Base-by-base conservation (phyloP, 352 stramenopile genomes). In the Pythium aristosporum region DNA sequence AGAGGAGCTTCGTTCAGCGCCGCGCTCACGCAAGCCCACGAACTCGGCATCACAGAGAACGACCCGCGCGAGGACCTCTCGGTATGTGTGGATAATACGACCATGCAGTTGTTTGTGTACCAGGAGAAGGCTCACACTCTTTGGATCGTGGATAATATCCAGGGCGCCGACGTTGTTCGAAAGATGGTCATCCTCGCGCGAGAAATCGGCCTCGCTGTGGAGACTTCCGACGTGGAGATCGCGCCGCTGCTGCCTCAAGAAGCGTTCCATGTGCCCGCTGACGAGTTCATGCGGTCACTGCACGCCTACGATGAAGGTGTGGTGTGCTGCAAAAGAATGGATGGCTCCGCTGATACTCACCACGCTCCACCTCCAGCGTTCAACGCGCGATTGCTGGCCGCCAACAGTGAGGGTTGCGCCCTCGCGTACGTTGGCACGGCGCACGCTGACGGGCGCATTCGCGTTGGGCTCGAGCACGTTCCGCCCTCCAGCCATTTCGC, bases 121-220 rank as follows among this genome's bases (percentile, higher is more conserved):
- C 11, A 39, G 34, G 11, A 39, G 34, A 39, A 39, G 34, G 8
- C 11, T 39, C 34, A 15, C 34, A 39, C 34, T 10, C 11, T 25
- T 25, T 23, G 20, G 21, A 18, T 18, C 46, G 41, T 10, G 21
- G n/a, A 44, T 46, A 18, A 18, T 48, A 10, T 51, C 10, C 66
- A 86, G 71, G 81, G 83, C 10, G 75, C 77, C 20, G 83, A 92
- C 52, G 79, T 92, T 8, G 81, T 75, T 5, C 67, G 81, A 11
- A 92, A 92, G 65, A 80, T 84, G 43, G 65, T 88, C 34, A 91
- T 91, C 56, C 55, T 90, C 4, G 83, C 79, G 12, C 73, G 83
- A 13, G 75, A 88, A 61, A 57, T 82, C n/a, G 77, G 77, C 10
- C 37, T 83, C 18, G 61, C 56, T 2, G 64, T 67, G 1, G 72